Base-by-base conservation (phyloP, 306 rosid genomes). In the Elaeagnus macrophylla region DNA sequence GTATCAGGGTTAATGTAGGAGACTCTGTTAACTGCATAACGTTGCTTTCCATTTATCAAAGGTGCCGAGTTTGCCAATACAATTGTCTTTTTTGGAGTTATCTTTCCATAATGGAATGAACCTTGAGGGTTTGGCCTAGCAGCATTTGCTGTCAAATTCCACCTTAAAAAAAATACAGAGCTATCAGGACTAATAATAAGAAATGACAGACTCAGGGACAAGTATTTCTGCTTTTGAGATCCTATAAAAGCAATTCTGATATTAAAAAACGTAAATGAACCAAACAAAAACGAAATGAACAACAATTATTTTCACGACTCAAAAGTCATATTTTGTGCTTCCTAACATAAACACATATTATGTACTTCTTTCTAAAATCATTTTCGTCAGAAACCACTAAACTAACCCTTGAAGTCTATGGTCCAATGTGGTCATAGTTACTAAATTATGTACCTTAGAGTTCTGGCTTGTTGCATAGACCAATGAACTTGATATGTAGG, bases 101-200 rank as follows among this genome's bases (percentile, higher is more conserved):
- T 80, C 64, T 41, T 74, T 65, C 99, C 99, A 41, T 91, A 91
- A 79, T 91, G 99, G 77, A 66, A 91, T 35, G 99, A 91, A 6
- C 99, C 99, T 67, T 91, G 99, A 59, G 99, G 99, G 63, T 91
- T 91, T 53, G 96, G 96, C 87, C 99, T 80, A 12, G 99, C 99
- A 43, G 99, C 99, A 77, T 72, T 93, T 63, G 96, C 96, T 15
- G 96, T 87, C 82, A 93, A 72, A 69, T 87, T 93, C 96, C 96
- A 88, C 77, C 96, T 90, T 72, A 66, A 77, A 19, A 54, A 68
- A 0, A 59, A 54, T 64, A 57, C 42, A 39, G 45, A 59, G 35
- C 61, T 13, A 16, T 16, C 56, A 25, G 32, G 4, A 25, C 4
- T 25, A 25, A 25, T 25, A 25, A 25, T 25, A 3, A 25, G 2